These are phyloP conservation scores for Balansia obtecta DNA, from an alignment of 2,329 filamentous ascomycete genomes.

Conservation along the genomic window DNA sequence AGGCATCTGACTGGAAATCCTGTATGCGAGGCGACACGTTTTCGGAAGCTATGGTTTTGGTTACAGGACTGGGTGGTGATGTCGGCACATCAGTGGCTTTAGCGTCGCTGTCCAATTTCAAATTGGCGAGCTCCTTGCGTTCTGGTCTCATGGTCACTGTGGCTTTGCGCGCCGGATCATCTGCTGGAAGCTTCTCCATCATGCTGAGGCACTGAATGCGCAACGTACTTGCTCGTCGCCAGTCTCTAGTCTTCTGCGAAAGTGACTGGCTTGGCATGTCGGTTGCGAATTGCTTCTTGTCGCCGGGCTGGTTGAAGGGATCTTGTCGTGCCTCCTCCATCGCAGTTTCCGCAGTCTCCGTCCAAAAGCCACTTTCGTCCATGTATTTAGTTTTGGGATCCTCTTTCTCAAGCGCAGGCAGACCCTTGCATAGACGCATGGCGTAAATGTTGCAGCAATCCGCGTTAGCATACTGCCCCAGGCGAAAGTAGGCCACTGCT, in stretches of 20 bases:
- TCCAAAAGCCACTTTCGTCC: constrained; percentile 36
- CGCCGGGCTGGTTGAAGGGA: constrained; percentile 12
- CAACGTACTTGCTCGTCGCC: constrained; percentile 31
- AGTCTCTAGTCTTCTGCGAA: constrained; percentile 9
- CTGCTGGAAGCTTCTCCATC: constrained; percentile 31
- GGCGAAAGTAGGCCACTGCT: constrained; percentile 57
- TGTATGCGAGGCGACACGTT: constrained; percentile 17
- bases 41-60: constrained; percentile 11
- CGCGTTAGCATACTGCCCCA: constrained; percentile 63
- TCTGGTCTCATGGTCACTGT: constrained; percentile 21
- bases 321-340: constrained; percentile 13
- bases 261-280: too few relatives aligned
- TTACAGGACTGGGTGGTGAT: not conserved
- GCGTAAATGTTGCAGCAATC: constrained; percentile 54
- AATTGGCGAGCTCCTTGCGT: constrained; percentile 16
- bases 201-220: constrained; percentile 33
- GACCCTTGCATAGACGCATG: constrained; percentile 25
- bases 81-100: not conserved
- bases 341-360: constrained; percentile 20
- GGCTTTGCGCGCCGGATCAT: constrained; percentile 34
- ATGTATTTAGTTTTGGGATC: constrained; percentile 20
- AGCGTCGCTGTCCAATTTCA: constrained; percentile 4
- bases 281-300: too few relatives aligned
- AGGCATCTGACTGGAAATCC: constrained; percentile 23
- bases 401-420: constrained; percentile 18